phyloP scores from a whole-genome alignment of 148 eudicot genomes.

The Rhododendron mucronatum region DNA sequence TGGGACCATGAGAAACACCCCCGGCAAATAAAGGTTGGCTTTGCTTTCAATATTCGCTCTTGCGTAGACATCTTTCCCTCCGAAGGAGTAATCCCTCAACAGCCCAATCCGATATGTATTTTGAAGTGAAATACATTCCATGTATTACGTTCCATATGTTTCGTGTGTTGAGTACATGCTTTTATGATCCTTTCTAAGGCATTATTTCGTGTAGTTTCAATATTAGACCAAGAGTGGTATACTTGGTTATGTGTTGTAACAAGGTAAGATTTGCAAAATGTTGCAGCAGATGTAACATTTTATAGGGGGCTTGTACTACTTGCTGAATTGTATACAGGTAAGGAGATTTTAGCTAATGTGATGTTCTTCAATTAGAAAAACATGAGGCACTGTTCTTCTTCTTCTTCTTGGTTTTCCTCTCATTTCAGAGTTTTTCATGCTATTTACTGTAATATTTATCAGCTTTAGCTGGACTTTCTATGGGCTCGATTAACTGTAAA shows the following conservation, averaged over 20 bases:
- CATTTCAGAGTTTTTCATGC: background rate
- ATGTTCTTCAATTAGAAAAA: background rate
- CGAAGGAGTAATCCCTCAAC: conserved; percentile 1
- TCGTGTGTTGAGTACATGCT: background rate
- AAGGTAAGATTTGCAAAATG: background rate
- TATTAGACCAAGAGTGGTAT: background rate
- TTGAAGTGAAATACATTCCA: background rate
- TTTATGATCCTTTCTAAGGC: background rate
- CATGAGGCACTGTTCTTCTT: background rate
- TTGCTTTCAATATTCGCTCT: background rate
- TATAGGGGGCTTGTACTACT: background rate
- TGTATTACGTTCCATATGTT: background rate
- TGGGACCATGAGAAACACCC: conserved; percentile 48
- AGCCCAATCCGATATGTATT: background rate
- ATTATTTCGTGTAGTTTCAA: background rate
- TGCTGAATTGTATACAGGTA: background rate
- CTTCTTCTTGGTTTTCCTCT: background rate
- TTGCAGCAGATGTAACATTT: background rate
- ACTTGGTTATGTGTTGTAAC: background rate
- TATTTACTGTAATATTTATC: background rate
- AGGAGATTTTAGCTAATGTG: background rate
- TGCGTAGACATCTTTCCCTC: background rate
- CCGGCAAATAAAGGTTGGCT: background rate
- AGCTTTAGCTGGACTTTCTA: background rate
- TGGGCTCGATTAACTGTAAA: no score